Evolutionary conservation across 2,329 filamentous ascomycete genomes (phyloP), one percentile per base, ranked within the genome.

Genomic region (Botrytis deweyae): DNA sequence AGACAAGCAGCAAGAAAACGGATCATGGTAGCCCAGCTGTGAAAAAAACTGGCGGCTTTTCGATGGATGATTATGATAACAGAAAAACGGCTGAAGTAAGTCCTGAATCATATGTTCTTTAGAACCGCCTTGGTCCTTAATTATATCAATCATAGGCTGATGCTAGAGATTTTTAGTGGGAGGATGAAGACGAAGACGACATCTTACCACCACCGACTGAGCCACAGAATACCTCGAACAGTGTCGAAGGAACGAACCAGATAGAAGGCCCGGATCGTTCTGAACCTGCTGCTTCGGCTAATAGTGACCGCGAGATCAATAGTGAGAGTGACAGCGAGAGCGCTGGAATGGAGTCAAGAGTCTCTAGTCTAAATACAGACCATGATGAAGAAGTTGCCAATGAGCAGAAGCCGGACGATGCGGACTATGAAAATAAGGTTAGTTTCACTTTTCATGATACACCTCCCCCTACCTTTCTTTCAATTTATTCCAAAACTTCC

Each of bases 1-100:
- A 20, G 25, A 16, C 22, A n/a, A 36, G 49, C 49, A 64, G 29
- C 16, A 63, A 70, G 38, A 73, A 68, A 64, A 49, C 74, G 6
- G 75, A 78, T 58, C 64, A 64, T 16, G n/a, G 78, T 33, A 78
- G 77, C 58, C 52, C 46, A 1, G 61, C 59, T 29, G 4, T 10
- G 25, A 58, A 22, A 6, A 68, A 55, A 29, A 5, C 36, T 1
- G 36, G n/a, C 29, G 36, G 66, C 49, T 58, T 58, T 58, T 68
- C 66, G 3, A 68, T 68, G 49, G 49, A 68, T 42, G 66, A 42
- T 3, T 58, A 29, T 5, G 66, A 68, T 4, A 55, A 18, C 4
- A 42, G 8, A 6, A 42, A 22, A 22, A 33, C 66, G 40, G 66
- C 66, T 3, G n/a, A 68, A 58, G 66, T 68, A n/a, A 68, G 66